These are phyloP conservation scores for Maudiozyma barnettii DNA, from an alignment of 805 yeast genomes.

Conservation along the genomic window DNA sequence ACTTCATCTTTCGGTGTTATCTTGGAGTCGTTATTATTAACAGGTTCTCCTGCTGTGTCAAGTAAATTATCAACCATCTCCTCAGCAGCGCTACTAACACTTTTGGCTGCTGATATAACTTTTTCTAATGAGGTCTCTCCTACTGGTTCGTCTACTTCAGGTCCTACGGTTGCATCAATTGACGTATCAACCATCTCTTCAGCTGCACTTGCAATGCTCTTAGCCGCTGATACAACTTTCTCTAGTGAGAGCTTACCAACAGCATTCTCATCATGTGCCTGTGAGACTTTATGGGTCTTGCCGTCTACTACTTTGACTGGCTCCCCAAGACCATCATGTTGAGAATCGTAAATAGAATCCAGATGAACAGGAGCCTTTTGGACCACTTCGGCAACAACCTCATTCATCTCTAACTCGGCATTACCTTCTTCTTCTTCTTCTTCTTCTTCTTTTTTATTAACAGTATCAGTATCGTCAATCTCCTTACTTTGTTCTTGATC, in stretches of 20 bases:
- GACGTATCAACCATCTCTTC: background rate
- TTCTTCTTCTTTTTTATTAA: too few relatives aligned
- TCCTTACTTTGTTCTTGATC: background rate
- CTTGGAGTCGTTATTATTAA: background rate
- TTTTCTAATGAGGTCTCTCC: background rate
- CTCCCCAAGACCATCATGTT: background rate
- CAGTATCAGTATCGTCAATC: too few relatives aligned
- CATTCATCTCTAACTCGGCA: constrained; percentile 6
- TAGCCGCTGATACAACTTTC: background rate
- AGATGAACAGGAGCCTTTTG: background rate
- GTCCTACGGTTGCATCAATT: background rate
- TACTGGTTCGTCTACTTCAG: background rate
- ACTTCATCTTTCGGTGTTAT: too few relatives aligned
- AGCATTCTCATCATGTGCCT: background rate
- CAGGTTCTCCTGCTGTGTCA: background rate
- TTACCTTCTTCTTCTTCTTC: too few relatives aligned
- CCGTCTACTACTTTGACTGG: background rate
- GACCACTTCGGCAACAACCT: constrained; percentile 2
- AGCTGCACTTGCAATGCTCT: background rate
- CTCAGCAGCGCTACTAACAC: background rate
- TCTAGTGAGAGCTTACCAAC: background rate
- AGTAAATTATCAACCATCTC: background rate
- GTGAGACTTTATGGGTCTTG: background rate
- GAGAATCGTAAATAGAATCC: too few relatives aligned
- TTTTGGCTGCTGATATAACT: background rate